Evolutionary conservation across 2,329 filamentous ascomycete species (phyloP), one percentile per base, ranked within the genome.

Genomic region (Ceratocystis eucalypticola): DNA sequence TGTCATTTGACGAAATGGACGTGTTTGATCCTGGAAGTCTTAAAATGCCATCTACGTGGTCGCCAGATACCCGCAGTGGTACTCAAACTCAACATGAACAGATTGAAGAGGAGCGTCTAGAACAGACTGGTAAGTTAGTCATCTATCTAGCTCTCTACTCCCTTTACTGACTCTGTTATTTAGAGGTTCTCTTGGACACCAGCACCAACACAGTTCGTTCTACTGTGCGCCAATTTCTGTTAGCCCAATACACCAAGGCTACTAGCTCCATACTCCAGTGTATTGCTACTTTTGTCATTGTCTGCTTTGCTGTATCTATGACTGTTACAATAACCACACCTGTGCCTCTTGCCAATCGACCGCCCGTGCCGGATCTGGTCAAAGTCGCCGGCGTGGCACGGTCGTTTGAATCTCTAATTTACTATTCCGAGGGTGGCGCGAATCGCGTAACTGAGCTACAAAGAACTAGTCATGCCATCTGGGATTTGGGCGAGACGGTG

Each of bases 401-500:
- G 71, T 91, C 91, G 8, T 96, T 96, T 72, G 93, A 96, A 74
- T 93, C 93, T 5, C 82, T 96, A 57, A 95, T 97, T 69, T 94
- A 94, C 77, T 96, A 95, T 74, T 96, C 91, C 0, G 91, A 96
- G 72, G 88, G 92, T 73, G 91, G 91, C 7, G 86, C 91, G 55
- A 83, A 86, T 46, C 91, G 96, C 73, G 91, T 96, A 50, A 86
- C 88, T 67, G 90, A 95, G 69, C 79, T 97, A 62, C 91, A 96
- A 75, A 91, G 94, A 65, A 96, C 92, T 0, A 90, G 91, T 55
- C 87, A 96, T 41, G 93, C 93, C 0, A 91, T 97, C 30, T 96
- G 92, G 89, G 93, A 97, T 74, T 81, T 97, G 5, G 88, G 91
- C 67, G 93, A 96, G 80, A 95, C 88, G 70, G 88, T 96, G 66